Percentiles rank a stretch among this genome's conserved stretches.
phyloP scores from a whole-genome alignment of 768 basidiomycete species.

The Termitomyces sp. region DNA sequence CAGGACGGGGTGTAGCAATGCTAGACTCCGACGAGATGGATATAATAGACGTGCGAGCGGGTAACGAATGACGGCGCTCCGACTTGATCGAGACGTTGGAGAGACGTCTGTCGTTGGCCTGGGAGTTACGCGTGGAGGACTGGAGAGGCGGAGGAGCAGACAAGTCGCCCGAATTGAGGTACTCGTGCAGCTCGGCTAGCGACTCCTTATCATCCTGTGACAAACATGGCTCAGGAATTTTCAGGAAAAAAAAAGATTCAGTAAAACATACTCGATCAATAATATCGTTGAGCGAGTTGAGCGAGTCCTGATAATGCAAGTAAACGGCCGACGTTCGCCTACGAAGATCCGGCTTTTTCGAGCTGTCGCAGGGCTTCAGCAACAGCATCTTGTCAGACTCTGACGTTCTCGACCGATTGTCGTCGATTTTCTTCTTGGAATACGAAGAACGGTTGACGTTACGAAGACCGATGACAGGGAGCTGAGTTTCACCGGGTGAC shows the following conservation, averaged over 20 bases:
- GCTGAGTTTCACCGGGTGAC: conserved; percentile 19
- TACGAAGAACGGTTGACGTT: conserved; percentile 55
- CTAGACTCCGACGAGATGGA: conserved; percentile 56
- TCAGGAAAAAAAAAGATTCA: background rate
- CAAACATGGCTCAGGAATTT: conserved; percentile 5
- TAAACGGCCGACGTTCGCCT: conserved; percentile 50
- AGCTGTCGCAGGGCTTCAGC: conserved; percentile 23
- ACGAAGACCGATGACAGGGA: conserved; percentile 24
- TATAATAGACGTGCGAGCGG: conserved; percentile 56
- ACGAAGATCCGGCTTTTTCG: conserved; percentile 10
- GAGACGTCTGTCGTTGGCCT: conserved; percentile 24
- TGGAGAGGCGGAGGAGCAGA: conserved; percentile 22
- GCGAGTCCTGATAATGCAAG: conserved; percentile 74
- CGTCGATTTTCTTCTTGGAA: conserved; percentile 34
- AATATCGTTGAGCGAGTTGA: conserved; percentile 79
- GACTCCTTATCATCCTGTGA: conserved; percentile 72
- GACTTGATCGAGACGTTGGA: conserved; percentile 43
- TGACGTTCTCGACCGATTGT: conserved; percentile 53
- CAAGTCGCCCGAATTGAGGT: conserved; percentile 39
- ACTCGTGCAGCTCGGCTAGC: conserved; percentile 71
- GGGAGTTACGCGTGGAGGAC: conserved; percentile 18
- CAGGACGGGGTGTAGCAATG: conserved; percentile 37
- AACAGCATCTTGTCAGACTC: conserved; percentile 60
- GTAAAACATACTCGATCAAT: conserved; percentile 62
- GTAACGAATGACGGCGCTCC: conserved; percentile 70